A percentile compares a stretch with the other conserved stretches of the same genome.
Conservation (phyloP, 352 stramenopile species). For the Globisporangium carolinianum region DNA sequence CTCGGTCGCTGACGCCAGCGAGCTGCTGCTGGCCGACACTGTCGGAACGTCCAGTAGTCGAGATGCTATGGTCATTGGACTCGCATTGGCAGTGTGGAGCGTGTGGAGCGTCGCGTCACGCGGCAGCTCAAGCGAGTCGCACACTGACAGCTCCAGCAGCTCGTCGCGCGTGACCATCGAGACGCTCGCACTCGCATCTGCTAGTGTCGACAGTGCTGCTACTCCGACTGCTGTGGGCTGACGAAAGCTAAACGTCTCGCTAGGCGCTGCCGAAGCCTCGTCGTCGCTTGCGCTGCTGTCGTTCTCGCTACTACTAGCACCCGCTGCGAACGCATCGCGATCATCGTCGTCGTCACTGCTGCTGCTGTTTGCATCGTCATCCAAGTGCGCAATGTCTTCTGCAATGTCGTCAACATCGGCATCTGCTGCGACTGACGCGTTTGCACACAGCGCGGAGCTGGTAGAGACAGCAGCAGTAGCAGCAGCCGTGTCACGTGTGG, state of each 20-base stretch:
- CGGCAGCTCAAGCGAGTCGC: constrained; percentile 21
- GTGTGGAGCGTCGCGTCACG: constrained; percentile 5
- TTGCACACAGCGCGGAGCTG: neutral
- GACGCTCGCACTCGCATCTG: neutral
- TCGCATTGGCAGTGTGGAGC: neutral
- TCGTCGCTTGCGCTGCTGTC: constrained; percentile 2
- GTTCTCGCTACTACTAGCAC: constrained; percentile 13
- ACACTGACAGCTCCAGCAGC: constrained; percentile 24
- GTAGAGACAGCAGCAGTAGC: too few species aligned
- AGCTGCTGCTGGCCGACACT: neutral
- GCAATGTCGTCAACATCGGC: constrained; percentile 22
- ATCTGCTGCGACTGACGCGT: neutral
- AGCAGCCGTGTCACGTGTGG: too few species aligned
- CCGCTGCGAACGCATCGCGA: neutral
- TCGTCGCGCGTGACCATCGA: constrained; percentile 15
- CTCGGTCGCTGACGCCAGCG: constrained; percentile 14
- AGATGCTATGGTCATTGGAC: neutral
- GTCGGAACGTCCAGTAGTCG: neutral
- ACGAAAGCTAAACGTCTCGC: constrained; percentile 8
- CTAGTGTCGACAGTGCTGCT: neutral
- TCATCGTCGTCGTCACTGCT: neutral
- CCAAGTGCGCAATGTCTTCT: constrained; percentile 20
- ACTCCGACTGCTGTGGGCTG: neutral
- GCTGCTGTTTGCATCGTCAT: constrained; percentile 10
- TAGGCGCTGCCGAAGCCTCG: neutral